Base-by-base conservation (phyloP, 176 grass and related monocot genomes). In the Thalia dealbata region DNA sequence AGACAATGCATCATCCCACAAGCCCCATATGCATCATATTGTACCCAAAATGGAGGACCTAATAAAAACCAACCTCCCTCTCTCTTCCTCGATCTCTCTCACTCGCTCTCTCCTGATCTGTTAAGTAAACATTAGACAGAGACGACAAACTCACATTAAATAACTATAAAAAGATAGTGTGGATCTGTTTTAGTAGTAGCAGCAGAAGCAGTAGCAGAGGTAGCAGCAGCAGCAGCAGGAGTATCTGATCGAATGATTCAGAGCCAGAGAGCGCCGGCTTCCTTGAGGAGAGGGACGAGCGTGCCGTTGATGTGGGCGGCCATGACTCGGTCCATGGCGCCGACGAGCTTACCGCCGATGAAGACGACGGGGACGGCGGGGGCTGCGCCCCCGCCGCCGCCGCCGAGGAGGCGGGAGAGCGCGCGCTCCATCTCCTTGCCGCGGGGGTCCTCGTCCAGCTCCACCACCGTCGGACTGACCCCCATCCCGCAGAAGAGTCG, bases 401-500 rank as follows among this genome's bases (percentile, higher is more conserved):
- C 81, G 43, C 86, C 87, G 54, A 91, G 75, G 75, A 91, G 85
- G 61, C 82, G 77, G 19, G 88, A 81, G 51, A 93, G 85, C n/a
- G 95, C 83, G 50, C 78, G 85, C 83, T 96, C 88, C 38, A 96
- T 87, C 56, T 96, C 91, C 16, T 84, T 80, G 0, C 91, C 91
- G 0, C 84, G 77, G 1, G 88, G 90, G 64, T 99, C 90, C 44
- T 86, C 84, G 87, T 99, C 95, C 23, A 99, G 90, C 79, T 99
- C 95, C 79, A 93, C 82, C 75, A 93, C 90, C 11, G 83, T 88
- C 14, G 90, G 95, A 83, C 92, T 85, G 26, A 99, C 90, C 7
- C 95, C 95, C 95, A 99, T 99, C 65, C 90, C 95, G 74, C 95
- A 93, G 85, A 99, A 99, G 79, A 99, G 95, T 16, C 90, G 79